Percentiles rank a stretch among this genome's conserved stretches.
Evolutionary conservation across 202 grass and related monocot species (phyloP).

Genomic region (Schoenoplectus triqueter): DNA sequence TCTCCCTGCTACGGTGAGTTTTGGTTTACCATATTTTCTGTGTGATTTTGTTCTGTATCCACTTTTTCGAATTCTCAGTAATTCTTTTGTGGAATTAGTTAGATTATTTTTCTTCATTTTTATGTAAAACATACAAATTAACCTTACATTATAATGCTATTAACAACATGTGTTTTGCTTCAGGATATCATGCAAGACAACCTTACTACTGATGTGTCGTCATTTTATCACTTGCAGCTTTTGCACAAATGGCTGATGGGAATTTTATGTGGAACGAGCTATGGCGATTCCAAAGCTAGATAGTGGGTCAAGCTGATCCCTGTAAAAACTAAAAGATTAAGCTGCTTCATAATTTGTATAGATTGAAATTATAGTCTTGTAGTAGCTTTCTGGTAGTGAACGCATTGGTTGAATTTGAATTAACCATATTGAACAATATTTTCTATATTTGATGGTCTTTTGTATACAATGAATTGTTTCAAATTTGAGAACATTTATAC

Average conservation of each 20-base stretch:
- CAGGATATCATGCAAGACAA: not conserved
- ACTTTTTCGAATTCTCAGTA: not conserved
- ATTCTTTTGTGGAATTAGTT: not conserved
- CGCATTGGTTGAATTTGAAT: not conserved
- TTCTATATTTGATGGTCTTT: not conserved
- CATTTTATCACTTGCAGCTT: not conserved
- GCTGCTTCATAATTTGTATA: constrained; percentile 19
- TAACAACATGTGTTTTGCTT: not conserved
- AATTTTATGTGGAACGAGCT: not conserved
- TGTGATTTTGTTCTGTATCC: not conserved
- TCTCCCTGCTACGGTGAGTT: not conserved
- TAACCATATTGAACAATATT: not conserved
- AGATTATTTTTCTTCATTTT: not conserved
- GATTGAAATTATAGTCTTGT: not conserved
- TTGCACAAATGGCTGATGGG: not conserved
- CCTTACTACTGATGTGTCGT: not conserved
- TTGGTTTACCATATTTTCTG: not conserved
- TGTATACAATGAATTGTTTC: not conserved
- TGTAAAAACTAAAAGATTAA: constrained; percentile 22
- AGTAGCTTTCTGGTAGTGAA: not conserved
- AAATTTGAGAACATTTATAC: not conserved
- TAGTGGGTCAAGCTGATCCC: not conserved
- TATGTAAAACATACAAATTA: not conserved
- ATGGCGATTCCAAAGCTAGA: not conserved
- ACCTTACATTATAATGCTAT: not conserved